Conservation (phyloP, 768 basidiomycete genomes). For the Steccherinum ochraceum region DNA sequence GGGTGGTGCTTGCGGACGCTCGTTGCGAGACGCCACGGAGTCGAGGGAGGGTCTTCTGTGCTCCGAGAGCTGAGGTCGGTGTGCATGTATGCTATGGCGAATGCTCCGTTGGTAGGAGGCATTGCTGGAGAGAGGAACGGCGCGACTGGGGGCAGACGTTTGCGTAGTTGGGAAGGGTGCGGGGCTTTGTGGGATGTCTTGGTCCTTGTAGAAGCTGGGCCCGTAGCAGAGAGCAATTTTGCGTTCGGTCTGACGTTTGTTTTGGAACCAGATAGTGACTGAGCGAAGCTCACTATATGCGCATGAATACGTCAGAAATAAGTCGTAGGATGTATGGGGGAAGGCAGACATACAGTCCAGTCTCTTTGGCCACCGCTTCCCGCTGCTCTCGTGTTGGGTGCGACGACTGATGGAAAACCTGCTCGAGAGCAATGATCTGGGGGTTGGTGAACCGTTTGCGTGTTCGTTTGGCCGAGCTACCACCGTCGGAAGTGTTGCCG, state of each 20-base stretch:
- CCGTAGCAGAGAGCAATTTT: slow-evolving; percentile 14
- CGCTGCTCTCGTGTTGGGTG: slow-evolving; percentile 74
- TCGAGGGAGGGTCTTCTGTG: slow-evolving; percentile 25
- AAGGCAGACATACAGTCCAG: slow-evolving; percentile 50
- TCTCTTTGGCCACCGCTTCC: slow-evolving; percentile 52
- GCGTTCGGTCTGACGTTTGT: slow-evolving; percentile 30
- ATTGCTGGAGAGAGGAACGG: not conserved
- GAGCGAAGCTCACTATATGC: slow-evolving; percentile 19
- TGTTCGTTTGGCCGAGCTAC: slow-evolving; percentile 33
- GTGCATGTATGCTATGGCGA: slow-evolving; percentile 3
- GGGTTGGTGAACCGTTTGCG: slow-evolving; percentile 63
- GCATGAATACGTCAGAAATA: not conserved
- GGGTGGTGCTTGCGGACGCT: slow-evolving; percentile 18
- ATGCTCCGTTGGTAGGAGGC: slow-evolving; percentile 1
- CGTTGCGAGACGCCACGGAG: slow-evolving; percentile 26
- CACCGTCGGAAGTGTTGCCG: slow-evolving; percentile 2
- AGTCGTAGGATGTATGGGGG: slow-evolving; percentile 4
- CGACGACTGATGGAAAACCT: slow-evolving; percentile 64
- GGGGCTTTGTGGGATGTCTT: not conserved
- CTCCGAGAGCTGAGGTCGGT: slow-evolving; percentile 2
- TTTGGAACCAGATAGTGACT: slow-evolving; percentile 32
- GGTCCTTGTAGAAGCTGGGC: not conserved
- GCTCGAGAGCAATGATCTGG: slow-evolving; percentile 68
- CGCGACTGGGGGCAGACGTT: slow-evolving; percentile 4
- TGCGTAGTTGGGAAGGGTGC: slow-evolving; percentile 8